Evolutionary conservation across 1,284 basidiomycete species (phyloP), one percentile per base, ranked within the genome.

Genomic region (Cystobasidium sp.): DNA sequence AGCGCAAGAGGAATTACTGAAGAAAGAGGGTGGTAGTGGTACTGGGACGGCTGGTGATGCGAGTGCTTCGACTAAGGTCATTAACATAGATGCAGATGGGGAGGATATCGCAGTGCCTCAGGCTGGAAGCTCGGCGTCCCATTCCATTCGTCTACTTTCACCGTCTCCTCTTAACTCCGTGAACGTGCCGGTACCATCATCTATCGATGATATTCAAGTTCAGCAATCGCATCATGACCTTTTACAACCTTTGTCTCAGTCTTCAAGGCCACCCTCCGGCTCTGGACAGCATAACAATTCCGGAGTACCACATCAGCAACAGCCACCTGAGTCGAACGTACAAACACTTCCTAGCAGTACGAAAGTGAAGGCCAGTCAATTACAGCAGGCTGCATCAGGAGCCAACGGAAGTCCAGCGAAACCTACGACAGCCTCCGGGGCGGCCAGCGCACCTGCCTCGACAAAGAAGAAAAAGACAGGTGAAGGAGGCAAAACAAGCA

Each of bases 31-130:
- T 14, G 66, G 39, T 18, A 37, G 31, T 55, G 22, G n/a, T 51
- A 14, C 6, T 14, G 47, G 2, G 14, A 16, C 24, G 14, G 22
- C 43, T 63, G n/a, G 8, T 18, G 9, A 41, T 43, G 16, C 56
- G 9, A 10, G n/a, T 43, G 16, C 10, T 18, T 18, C 12, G n/a
- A 16, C 31, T 31, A 31, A 31, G 31, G 41, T 31, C 39, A 41
- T 59, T 41, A 59, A 41, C 37, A 59, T 41, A 43, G 22, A 22
- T 58, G 39, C 56, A 41, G 22, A 75, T 66, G 46, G 88, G 0
- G 84, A 86, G 39, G 73, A 68, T 68, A 75, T 68, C n/a, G 75
- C 74, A 22, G 77, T 74, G 14, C 76, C 78, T 12, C 75, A 73
- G 78, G 76, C 64, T 41, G 64, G 64, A 47, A 51, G 61, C 61